Conservation (phyloP, 441 rosid genomes). For the Adansonia rubrostipa region DNA sequence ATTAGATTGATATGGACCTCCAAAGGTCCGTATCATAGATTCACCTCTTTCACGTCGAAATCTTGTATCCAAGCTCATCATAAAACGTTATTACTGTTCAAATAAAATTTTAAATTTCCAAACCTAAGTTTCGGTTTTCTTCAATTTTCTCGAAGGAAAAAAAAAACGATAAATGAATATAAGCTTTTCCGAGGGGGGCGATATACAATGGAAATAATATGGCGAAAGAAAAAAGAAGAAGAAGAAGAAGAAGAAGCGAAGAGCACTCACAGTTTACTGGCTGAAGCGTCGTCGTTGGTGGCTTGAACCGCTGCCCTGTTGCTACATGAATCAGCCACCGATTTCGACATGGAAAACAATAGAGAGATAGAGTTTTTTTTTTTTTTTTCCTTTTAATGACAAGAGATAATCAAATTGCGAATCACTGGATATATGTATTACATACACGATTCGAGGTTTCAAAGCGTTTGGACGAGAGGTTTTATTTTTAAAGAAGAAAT, state of each 20-base stretch:
- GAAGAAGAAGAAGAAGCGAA: background rate
- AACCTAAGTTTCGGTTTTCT: background rate
- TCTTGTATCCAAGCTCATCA: background rate
- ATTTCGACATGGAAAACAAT: slow-evolving; percentile 7
- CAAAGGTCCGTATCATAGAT: too few relatives aligned
- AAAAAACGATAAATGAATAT: background rate
- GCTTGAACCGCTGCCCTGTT: slow-evolving; percentile 89
- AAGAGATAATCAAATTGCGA: background rate
- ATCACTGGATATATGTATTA: background rate
- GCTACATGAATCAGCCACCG: slow-evolving; percentile 58
- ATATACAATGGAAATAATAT: background rate
- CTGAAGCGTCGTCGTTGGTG: slow-evolving; percentile 96
- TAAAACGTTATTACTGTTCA: background rate
- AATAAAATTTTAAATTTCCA: background rate
- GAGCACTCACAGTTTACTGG: slow-evolving; percentile 74
- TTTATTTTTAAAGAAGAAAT: background rate
- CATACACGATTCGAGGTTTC: background rate
- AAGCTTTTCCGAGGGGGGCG: background rate
- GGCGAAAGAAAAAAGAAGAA: background rate
- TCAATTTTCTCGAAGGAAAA: background rate
- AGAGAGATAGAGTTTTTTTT: background rate
- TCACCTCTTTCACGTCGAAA: background rate
- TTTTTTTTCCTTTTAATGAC: too few relatives aligned
- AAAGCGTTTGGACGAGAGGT: background rate
- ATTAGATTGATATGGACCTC: background rate